Base-by-base conservation (phyloP, 371 early-diverging fungal genomes). In the Cladochytrium tenue region DNA sequence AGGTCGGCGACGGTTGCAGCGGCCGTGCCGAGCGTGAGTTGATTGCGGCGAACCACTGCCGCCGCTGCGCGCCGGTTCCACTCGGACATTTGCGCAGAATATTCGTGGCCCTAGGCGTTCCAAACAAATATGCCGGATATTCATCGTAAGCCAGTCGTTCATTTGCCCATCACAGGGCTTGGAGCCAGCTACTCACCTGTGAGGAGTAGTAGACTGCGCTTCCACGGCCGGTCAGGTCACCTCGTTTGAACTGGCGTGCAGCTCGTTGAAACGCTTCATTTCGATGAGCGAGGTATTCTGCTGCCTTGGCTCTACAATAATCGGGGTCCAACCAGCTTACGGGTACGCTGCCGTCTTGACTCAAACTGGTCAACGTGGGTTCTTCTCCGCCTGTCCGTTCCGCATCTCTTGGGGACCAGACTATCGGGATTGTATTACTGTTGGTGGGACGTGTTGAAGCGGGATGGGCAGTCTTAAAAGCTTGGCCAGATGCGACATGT, bases 21-120 rank as follows among this genome's bases (percentile, higher is more conserved):
- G 32, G 57, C 31, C 4, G 23, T 55, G 10, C 58, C 25, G 26
- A 10, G 32, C 15, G 15, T 15, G 31, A 10, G 7, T 4, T 17
- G 32, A 32, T 70, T 65, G 2, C 51, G 30, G 4, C 35, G n/a
- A n/a, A 57, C 5, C 28, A 71, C 32, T 27, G 63, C 58, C 31
- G n/a, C 5, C 15, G 63, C 63, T 2, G 71, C 71, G 32, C 67
- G 67, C 5, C 35, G 5, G 51, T 71, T 71, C 71, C 71, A 71
- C 27, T 33, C 50, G 1, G 28, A 23, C 32, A 71, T 63, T 17
- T 32, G 43, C 15, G 17, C 28, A 7, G 67, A 50, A 27, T 67
- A 55, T 2, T 15, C 36, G 23, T 58, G 71, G 26, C 71, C 71
- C 70, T 70, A n/a, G 13, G 43, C 20, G 20, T 43, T 7, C 28